Conservation (phyloP, 495 filamentous ascomycete species). For the Xylaria acuta region DNA sequence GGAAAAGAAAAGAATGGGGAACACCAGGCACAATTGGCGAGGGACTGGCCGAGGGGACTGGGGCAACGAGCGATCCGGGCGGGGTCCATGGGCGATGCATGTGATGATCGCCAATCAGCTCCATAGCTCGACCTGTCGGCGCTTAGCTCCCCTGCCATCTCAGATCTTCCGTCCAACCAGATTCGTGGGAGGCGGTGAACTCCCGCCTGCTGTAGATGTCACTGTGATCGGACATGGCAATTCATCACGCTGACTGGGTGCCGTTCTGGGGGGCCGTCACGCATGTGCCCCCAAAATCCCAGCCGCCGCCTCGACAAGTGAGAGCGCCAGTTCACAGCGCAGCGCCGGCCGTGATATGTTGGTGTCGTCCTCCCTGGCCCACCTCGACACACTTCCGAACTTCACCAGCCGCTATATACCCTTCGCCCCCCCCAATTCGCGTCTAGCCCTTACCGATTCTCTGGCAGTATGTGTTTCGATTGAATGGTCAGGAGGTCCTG, state of each 20-base stretch:
- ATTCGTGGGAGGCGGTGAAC: conserved; percentile 15
- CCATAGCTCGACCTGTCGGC: conserved; percentile 23
- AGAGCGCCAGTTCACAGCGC: conserved; percentile 46
- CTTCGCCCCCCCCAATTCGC: conserved; percentile 44
- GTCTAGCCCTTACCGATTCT: conserved; percentile 46
- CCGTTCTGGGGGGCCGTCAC: conserved; percentile 44
- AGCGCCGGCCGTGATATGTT: conserved; percentile 37
- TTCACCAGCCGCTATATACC: conserved; percentile 64
- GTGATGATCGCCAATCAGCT: conserved; percentile 28
- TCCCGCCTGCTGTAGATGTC: conserved; percentile 13
- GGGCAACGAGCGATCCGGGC: conserved; percentile 6
- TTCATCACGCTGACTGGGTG: conserved; percentile 42
- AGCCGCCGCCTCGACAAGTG: conserved; percentile 42
- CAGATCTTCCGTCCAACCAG: conserved; percentile 28
- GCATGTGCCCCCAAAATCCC: conserved; percentile 44
- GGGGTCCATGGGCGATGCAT: conserved; percentile 21
- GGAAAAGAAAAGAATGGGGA: conserved; percentile 16
- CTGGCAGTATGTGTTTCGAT: conserved; percentile 55
- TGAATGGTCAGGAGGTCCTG: conserved; percentile 45
- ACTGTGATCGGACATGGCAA: conserved; percentile 33
- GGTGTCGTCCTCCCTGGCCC: conserved; percentile 30
- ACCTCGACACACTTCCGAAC: conserved; percentile 46
- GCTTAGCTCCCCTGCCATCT: conserved; percentile 28
- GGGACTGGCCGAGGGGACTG: conserved; percentile 13
- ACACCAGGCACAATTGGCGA: background rate